Percentiles rank a stretch among this genome's conserved stretches.
These are phyloP conservation scores for Coniochaeta sp. DNA, from an alignment of 2,329 filamentous ascomycete genomes.

Conservation along the genomic window DNA sequence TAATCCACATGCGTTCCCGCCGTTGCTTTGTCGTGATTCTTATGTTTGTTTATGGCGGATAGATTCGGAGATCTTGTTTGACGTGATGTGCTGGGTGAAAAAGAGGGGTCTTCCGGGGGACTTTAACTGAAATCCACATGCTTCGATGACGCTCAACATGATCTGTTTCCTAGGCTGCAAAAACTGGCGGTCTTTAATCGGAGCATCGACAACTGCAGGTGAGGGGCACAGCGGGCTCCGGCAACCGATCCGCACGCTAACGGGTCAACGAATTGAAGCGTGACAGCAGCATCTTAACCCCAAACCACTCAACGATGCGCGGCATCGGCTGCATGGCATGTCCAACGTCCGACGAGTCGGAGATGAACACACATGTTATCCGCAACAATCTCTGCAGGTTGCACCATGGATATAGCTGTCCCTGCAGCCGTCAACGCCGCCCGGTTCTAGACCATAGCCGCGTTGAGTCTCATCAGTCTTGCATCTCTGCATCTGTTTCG, in stretches of 20 bases:
- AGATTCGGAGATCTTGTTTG: neutral
- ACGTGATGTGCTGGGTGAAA: neutral
- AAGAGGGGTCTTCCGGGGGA: neutral
- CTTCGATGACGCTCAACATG: neutral
- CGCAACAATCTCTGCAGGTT: neutral
- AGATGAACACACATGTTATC: conserved; percentile 11
- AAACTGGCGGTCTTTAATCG: neutral
- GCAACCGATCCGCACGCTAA: neutral
- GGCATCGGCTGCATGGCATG: conserved; percentile 8
- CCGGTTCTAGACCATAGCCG: neutral
- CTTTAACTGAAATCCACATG: neutral
- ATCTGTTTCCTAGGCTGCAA: neutral
- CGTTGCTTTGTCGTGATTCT: neutral
- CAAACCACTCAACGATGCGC: neutral
- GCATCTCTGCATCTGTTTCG: neutral
- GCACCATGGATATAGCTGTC: neutral
- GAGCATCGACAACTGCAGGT: neutral
- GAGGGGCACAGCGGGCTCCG: conserved; percentile 1
- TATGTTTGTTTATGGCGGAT: neutral
- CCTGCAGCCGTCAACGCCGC: neutral
- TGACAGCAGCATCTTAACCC: conserved; percentile 8
- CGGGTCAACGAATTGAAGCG: conserved; percentile 11
- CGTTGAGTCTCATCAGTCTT: neutral
- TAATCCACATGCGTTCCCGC: too few relatives aligned
- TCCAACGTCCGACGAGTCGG: conserved; percentile 11